Conservation (phyloP, 2,329 filamentous ascomycete species). For the Fusarium falciforme region DNA sequence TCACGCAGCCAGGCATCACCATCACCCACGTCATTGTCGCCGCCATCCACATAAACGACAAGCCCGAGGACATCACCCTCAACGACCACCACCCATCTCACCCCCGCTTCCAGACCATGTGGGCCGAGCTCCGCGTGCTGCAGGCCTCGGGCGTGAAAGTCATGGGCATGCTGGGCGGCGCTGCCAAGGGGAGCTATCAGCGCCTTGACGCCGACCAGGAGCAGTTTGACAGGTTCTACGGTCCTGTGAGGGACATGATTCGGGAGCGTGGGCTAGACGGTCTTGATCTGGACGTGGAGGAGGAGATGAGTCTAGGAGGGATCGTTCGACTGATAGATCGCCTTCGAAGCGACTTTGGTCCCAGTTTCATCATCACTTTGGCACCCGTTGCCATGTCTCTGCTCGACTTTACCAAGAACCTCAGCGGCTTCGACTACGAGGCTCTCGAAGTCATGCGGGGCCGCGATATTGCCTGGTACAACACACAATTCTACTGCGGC, state of each 20-base stretch:
- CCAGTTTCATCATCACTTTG: constrained; percentile 79
- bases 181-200: constrained; percentile 77
- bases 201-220: constrained; percentile 66
- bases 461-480: constrained; percentile 82
- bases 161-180: constrained; percentile 88
- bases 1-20: constrained; percentile 59
- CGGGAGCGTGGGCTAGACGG: constrained; percentile 72
- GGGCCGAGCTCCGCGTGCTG: constrained; percentile 79
- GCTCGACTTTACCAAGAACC: constrained; percentile 65
- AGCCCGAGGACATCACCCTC: constrained; percentile 75
- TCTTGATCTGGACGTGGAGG: constrained; percentile 84
- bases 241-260: constrained; percentile 74
- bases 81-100: constrained; percentile 83
- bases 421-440: constrained; percentile 86
- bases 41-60: constrained; percentile 83
- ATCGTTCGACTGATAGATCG: constrained; percentile 75
- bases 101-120: constrained; percentile 76
- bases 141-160: constrained; percentile 82
- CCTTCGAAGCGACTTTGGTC: constrained; percentile 75
- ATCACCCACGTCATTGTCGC: constrained; percentile 87
- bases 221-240: constrained; percentile 80
- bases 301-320: constrained; percentile 75
- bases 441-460: constrained; percentile 76
- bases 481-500: constrained; percentile 92
- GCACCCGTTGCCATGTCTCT: constrained; percentile 84